Evolutionary conservation across 768 basidiomycete species (phyloP), one percentile per base, ranked within the genome.

Genomic region (Tephrocybe sp.): DNA sequence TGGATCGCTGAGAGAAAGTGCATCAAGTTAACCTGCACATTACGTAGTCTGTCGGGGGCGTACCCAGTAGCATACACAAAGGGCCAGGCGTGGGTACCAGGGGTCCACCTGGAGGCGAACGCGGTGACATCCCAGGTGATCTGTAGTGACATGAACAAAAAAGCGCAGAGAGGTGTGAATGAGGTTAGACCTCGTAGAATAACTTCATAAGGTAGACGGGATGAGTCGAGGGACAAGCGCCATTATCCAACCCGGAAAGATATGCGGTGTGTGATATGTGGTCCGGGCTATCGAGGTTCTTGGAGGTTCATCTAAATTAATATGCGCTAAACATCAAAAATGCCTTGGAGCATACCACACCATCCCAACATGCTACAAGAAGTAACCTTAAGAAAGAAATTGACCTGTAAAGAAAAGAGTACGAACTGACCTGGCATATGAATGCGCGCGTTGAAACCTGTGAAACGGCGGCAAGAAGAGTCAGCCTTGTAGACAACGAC

Each of bases 41-140:
- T 7, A 5, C 11, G 13, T 19, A 19, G 22, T 3, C 26, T 26
- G 26, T 26, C n/a, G n/a, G n/a, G 26, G 44, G n/a, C 26, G 34
- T 63, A 74, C 72, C 72, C 73, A 30, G 68, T 70, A 4, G 79
- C 73, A 40, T 72, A 74, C 1, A 75, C 72, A 51, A 76, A 74
- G 1, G 74, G 74, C 68, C 72, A 73, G 16, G 55, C 58, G 41
- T 73, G 59, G 48, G 56, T 62, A 1, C 55, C 56, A 10, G 66
- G 63, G 20, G 61, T 61, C 73, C 73, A 74, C n/a, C 71, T 65
- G 10, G 55, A 55, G 11, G 65, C 59, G 34, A 75, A 65, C 2
- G 55, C 35, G 39, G 68, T 58, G 1, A 72, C 68, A 47, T 73
- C 64, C 72, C 71, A 78, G 9, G 71, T 74, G 20, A 74, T 62